phyloP scores from a whole-genome alignment of 495 filamentous ascomycete genomes.

The Cenococcum geophilum region DNA sequence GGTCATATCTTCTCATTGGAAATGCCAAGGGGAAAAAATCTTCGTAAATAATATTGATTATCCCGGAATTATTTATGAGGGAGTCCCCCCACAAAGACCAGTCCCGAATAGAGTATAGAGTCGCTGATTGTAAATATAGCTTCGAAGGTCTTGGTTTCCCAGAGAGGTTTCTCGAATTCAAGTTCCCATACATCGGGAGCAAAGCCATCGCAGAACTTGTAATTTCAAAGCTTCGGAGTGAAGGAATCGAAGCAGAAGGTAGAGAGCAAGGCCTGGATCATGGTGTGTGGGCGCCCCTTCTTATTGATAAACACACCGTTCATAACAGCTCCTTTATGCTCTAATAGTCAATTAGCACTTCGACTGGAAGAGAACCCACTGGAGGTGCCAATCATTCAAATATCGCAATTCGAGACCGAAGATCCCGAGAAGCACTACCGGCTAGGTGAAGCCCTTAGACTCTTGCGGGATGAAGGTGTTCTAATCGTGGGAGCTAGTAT shows the following conservation, averaged over 20 bases:
- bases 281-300: slow-evolving; percentile 71
- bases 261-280: slow-evolving; percentile 71
- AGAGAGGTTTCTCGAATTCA: slow-evolving; percentile 54
- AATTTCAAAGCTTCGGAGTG: slow-evolving; percentile 50
- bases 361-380: slow-evolving; percentile 68
- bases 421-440: slow-evolving; percentile 64
- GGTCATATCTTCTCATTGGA: slow-evolving; percentile 87
- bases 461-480: slow-evolving; percentile 63
- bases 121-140: slow-evolving; percentile 35
- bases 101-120: slow-evolving; percentile 23
- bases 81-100: slow-evolving; percentile 14
- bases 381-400: slow-evolving; percentile 72
- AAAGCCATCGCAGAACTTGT: slow-evolving; percentile 60
- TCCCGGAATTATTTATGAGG: neutral
- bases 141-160: slow-evolving; percentile 65
- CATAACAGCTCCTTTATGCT: neutral
- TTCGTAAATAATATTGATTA: neutral
- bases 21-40: slow-evolving; percentile 45
- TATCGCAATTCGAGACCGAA: slow-evolving; percentile 65
- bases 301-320: slow-evolving; percentile 48
- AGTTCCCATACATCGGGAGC: slow-evolving; percentile 64
- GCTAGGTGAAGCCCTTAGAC: slow-evolving; percentile 61
- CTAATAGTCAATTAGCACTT: slow-evolving; percentile 48
- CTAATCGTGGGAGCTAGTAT: slow-evolving; percentile 76
- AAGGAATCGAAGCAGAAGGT: slow-evolving; percentile 58